Evolutionary conservation across 345 rosid species (phyloP), one percentile per base, ranked within the genome.

Genomic region (Pelargonium nanum): DNA sequence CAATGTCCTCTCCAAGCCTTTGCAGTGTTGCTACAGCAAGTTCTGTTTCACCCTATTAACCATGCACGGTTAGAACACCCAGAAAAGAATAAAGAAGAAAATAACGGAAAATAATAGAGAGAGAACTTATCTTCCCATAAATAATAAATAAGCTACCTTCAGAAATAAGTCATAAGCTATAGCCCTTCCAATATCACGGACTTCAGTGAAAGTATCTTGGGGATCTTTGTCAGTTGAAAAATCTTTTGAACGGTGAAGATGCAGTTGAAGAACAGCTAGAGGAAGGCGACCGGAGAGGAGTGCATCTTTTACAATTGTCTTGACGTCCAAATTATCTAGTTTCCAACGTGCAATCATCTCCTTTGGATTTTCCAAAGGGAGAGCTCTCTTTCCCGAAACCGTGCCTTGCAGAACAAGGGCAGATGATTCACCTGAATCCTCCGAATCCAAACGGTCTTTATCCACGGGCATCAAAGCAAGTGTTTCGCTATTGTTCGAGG

Each of bases 311-410:
- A 93, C 99, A 32, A 93, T 94, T 56, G 91, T 81, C 76, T 84
- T 83, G 58, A 87, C 75, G 72, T 93, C 97, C 77, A 89, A 73
- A 59, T 89, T 84, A 76, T 81, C 79, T 68, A 78, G 40, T 77
- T 81, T 87, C 99, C 99, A 93, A 44, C 99, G 91, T 66, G 90
- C 86, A 83, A 93, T 82, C 99, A 93, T 93, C 79, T 93, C 97
- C 72, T 78, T 77, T 28, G 99, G 91, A 72, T 89, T 93, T 78
- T 93, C 99, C 72, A 81, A 65, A 52, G 95, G 88, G 72, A 86
- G 83, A 62, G 72, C 69, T 63, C 77, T 80, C 72, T 77, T 85
- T 50, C 76, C 80, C n/a, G 61, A 59, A 71, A 72, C 65, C 30
- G 62, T 57, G 28, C 65, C 78, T 60, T 58, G 80, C 24, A 88